Base-by-base conservation (phyloP, 352 stramenopile genomes). In the Peronospora tabacina region DNA sequence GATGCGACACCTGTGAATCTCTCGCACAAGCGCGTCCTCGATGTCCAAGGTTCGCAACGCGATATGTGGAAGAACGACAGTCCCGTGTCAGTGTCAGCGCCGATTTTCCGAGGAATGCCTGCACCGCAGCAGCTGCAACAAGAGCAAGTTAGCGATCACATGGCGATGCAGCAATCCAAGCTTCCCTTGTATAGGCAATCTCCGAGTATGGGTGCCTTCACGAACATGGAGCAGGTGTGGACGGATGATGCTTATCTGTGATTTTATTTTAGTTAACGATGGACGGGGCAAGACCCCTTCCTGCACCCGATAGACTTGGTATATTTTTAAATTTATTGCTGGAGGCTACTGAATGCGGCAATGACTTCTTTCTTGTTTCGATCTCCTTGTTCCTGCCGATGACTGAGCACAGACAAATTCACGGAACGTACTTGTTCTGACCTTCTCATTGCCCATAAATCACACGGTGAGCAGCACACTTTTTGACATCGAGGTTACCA, bases 181-280 rank as follows among this genome's bases (percentile, higher is more conserved):
- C 50, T 63, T 48, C 44, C 67, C 17, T 51, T 72, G 6, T 88
- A 86, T 61, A 70, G 77, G 60, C 58, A 75, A 55, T 29, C 57
- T 19, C 42, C 70, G 12, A 70, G 44, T 30, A 75, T 71, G 49
- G 54, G 46, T 2, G 62, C 81, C 43, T 85, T 72, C 59, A 67
- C 66, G 43, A 60, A 48, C 44, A 80, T 87, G 67, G 76, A 87
- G 12, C 72, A 83, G 61, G 76, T 85, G 63, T 72, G 66, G 66
- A 70, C 55, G 28, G 54, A 71, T 45, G 63, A 66, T 55, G 51
- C 52, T 16, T 69, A 64, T 68, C 60, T 68, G 46, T 71, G 47
- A 71, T 50, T 47, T 47, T 49, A 28, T 57, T n/a, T 28, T 55
- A 29, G 45, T 56, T 58, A 16, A 56, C 44, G 45, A n/a, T n/a